Percentiles rank a stretch among this genome's conserved stretches.
Evolutionary conservation across 305 asterid species (phyloP).

Genomic region (Rubia peregrina): DNA sequence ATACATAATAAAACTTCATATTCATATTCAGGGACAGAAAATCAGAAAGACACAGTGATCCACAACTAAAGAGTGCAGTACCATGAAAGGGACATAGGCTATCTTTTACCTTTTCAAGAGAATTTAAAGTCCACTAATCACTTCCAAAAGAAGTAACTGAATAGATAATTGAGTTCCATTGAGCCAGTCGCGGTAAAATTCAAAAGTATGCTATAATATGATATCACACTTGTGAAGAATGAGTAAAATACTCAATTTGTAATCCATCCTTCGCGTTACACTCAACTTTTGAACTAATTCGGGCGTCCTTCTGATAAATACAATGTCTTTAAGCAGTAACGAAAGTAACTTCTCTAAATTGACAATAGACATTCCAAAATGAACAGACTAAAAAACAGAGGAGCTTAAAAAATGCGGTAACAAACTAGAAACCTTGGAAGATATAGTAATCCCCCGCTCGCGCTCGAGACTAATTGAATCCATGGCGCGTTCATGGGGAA

Average conservation of each 20-base stretch:
- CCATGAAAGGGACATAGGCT: not conserved
- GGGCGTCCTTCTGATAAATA: not conserved
- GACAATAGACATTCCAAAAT: not conserved
- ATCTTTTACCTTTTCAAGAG: not conserved
- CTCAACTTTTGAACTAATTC: too few species aligned
- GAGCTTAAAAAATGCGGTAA: not conserved
- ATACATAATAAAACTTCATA: not conserved
- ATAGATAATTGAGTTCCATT: not conserved
- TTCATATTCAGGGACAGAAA: not conserved
- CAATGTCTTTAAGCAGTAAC: not conserved
- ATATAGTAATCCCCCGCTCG: conserved; percentile 93
- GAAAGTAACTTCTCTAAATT: not conserved
- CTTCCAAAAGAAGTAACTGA: not conserved
- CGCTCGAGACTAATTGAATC: conserved; percentile 93
- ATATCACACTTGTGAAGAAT: too few species aligned
- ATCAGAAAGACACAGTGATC: not conserved
- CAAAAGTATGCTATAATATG: too few species aligned
- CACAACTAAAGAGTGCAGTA: not conserved
- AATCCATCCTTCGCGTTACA: not conserved
- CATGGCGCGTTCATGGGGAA: conserved; percentile 91
- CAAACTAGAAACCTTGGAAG: conserved; percentile 64
- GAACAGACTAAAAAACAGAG: not conserved
- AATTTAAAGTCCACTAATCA: too few species aligned
- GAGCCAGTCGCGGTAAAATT: not conserved
- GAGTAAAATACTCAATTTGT: not conserved